phyloP scores from a whole-genome alignment of 805 yeast genomes.

The Candida berthetii region DNA sequence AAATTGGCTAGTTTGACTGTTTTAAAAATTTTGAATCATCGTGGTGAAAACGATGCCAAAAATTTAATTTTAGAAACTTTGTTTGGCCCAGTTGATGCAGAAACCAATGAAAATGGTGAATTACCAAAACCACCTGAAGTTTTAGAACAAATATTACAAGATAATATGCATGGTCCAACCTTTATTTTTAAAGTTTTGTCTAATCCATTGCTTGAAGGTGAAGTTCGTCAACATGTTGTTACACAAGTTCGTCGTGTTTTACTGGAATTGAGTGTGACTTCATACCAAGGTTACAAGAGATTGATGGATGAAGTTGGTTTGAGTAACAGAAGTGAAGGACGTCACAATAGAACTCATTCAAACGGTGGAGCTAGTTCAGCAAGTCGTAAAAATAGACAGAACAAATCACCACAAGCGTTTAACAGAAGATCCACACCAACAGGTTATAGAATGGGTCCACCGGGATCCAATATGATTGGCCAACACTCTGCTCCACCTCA shows the following conservation, averaged over 20 bases:
- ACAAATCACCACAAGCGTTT: not conserved
- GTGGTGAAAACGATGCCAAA: constrained; percentile 59
- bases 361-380: constrained; percentile 5
- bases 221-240: constrained; percentile 49
- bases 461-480: not conserved
- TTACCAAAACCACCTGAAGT: constrained; percentile 34
- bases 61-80: constrained; percentile 56
- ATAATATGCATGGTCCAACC: constrained; percentile 63
- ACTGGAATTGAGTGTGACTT: constrained; percentile 47
- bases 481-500: not conserved
- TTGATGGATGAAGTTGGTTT: constrained; percentile 91
- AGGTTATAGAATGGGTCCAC: not conserved
- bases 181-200: constrained; percentile 78
- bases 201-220: constrained; percentile 57
- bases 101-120: constrained; percentile 16
- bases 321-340: constrained; percentile 10
- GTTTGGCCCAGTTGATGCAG: constrained; percentile 42
- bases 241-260: constrained; percentile 59
- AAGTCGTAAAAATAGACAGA: not conserved
- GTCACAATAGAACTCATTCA: constrained; percentile 19
- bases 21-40: constrained; percentile 66
- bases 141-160: constrained; percentile 57
- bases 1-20: constrained; percentile 82
- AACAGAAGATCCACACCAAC: not conserved
- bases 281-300: constrained; percentile 71